Evolutionary conservation across 2,329 filamentous ascomycete genomes (phyloP).

Genomic region (Ramularia endophylla): DNA sequence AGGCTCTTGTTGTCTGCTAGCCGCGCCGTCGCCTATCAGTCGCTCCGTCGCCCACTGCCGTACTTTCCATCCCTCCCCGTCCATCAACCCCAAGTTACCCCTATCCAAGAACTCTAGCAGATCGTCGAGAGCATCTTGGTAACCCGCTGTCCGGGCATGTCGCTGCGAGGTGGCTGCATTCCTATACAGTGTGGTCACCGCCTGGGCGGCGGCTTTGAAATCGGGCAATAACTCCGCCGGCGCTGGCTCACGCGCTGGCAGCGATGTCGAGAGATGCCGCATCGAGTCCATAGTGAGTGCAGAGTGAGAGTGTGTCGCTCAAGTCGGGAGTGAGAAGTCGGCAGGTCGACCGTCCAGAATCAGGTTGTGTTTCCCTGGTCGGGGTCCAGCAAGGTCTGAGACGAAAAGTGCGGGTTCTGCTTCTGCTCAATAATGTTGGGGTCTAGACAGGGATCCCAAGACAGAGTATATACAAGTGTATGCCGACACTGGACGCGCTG

Average conservation of each 20-base stretch:
- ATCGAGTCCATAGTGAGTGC: constrained; percentile 53
- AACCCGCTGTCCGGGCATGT: constrained; percentile 71
- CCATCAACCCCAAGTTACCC: constrained; percentile 68
- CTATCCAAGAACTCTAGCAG: constrained; percentile 79
- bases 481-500: too few relatives aligned
- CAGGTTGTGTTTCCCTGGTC: too few relatives aligned
- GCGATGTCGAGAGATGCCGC: constrained; percentile 56
- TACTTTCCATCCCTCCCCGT: constrained; percentile 68
- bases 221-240: constrained; percentile 63
- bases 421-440: too few relatives aligned
- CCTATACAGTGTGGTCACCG: constrained; percentile 95
- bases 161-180: constrained; percentile 73
- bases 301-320: constrained; percentile 4
- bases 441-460: too few relatives aligned
- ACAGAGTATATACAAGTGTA: too few relatives aligned
- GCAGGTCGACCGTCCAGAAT: too few relatives aligned
- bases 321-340: too few relatives aligned
- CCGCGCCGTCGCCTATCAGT: constrained; percentile 51
- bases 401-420: too few relatives aligned
- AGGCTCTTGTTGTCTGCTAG: constrained; percentile 23
- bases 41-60: constrained; percentile 65
- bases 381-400: too few relatives aligned
- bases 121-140: constrained; percentile 91
- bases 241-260: constrained; percentile 41
- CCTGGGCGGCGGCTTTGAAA: constrained; percentile 88